A percentile compares a stretch with the other conserved stretches of the same genome.
Evolutionary conservation across 306 rosid genomes (phyloP).

Genomic region (Oxytropis ochrocephala): DNA sequence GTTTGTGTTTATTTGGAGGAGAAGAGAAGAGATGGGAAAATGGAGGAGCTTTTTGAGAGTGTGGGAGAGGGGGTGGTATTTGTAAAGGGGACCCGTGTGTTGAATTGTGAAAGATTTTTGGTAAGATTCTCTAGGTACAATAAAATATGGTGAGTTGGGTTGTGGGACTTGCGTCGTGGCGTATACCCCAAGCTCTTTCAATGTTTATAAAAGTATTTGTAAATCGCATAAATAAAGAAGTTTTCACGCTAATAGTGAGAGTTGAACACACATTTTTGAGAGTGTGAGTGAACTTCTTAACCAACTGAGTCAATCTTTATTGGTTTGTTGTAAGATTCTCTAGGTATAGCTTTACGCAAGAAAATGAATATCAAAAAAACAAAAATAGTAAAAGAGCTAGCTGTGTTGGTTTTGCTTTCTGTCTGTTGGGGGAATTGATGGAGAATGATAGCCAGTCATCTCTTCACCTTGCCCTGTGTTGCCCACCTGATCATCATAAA

Average conservation of each 20-base stretch:
- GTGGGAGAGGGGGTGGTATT: slow-evolving; percentile 1
- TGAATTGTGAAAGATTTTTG: slow-evolving; percentile 64
- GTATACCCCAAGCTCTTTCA: no score
- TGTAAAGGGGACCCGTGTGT: slow-evolving; percentile 31
- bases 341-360: slow-evolving; percentile 49
- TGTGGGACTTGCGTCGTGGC: no score
- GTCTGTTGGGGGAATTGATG: slow-evolving; percentile 38
- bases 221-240: no score
- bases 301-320: no score
- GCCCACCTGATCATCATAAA: background rate
- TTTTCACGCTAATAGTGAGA: no score
- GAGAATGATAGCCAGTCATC: background rate
- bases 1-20: background rate
- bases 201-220: no score
- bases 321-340: slow-evolving; percentile 81
- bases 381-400: slow-evolving; percentile 40
- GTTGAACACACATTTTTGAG: no score
- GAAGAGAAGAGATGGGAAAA: background rate
- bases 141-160: no score
- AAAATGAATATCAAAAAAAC: slow-evolving; percentile 47
- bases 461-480: background rate
- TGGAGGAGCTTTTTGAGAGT: background rate
- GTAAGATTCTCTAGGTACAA: slow-evolving; percentile 70
- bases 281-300: no score
- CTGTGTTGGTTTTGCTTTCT: slow-evolving; percentile 36